phyloP scores from a whole-genome alignment of 371 early-diverging fungal species.

The Mycotypha africana region DNA sequence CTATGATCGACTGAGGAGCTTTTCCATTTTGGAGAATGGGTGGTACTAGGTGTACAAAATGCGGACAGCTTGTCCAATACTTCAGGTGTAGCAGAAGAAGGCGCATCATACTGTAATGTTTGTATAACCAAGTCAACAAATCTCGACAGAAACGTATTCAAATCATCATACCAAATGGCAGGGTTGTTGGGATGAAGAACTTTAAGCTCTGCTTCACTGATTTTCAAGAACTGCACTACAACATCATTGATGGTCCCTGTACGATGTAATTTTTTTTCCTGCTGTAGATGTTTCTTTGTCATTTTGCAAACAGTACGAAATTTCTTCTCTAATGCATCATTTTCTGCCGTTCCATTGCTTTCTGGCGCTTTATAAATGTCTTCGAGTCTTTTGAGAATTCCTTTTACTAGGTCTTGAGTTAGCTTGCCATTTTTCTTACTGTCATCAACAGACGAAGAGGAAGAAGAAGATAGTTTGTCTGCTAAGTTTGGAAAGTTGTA shows the following conservation, averaged over 20 bases:
- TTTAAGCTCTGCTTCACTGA: slow-evolving; percentile 25
- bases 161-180: slow-evolving; percentile 23
- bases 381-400: slow-evolving; percentile 26
- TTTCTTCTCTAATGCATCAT: slow-evolving; percentile 19
- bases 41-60: slow-evolving; percentile 5
- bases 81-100: slow-evolving; percentile 32
- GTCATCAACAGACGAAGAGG: too few species aligned
- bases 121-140: slow-evolving; percentile 35
- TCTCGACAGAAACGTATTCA: slow-evolving; percentile 23
- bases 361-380: slow-evolving; percentile 25
- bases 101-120: slow-evolving; percentile 36
- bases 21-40: slow-evolving; percentile 4
- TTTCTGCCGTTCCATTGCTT: too few species aligned
- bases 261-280: slow-evolving; percentile 28
- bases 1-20: too few species aligned
- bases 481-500: slow-evolving; percentile 22
- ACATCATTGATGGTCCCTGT: slow-evolving; percentile 32
- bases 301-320: slow-evolving; percentile 20
- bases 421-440: slow-evolving; percentile 29
- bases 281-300: slow-evolving; percentile 16
- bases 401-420: slow-evolving; percentile 31
- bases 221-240: slow-evolving; percentile 29
- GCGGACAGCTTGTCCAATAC: slow-evolving; percentile 20
- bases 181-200: slow-evolving; percentile 12
- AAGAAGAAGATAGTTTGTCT: slow-evolving; percentile 30